These are phyloP conservation scores for Neofusicoccum cordaticola DNA, from an alignment of 2,329 filamentous ascomycete genomes.

Conservation along the genomic window DNA sequence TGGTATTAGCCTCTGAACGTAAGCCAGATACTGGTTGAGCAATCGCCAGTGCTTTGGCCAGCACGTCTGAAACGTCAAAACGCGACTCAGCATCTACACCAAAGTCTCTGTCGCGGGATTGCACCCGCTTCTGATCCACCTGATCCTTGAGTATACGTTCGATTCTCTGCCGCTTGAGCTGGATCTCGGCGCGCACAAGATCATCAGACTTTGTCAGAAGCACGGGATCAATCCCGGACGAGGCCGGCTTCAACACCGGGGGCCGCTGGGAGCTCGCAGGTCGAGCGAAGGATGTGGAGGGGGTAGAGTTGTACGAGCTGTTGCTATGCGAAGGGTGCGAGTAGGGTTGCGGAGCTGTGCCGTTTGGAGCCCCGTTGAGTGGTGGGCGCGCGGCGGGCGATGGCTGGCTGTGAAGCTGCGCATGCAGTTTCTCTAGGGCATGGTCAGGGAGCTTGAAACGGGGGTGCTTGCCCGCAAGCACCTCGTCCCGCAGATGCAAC, in stretches of 20 bases:
- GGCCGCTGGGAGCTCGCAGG: conserved; percentile 8
- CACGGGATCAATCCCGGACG: conserved; percentile 74
- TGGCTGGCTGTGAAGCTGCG: conserved; percentile 8
- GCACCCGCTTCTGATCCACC: conserved; percentile 61
- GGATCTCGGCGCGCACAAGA: conserved; percentile 76
- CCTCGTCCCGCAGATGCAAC: conserved; percentile 72
- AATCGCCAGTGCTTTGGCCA: conserved; percentile 63
- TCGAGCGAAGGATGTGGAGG: conserved; percentile 12
- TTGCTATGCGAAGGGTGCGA: conserved; percentile 7
- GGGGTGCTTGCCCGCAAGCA: conserved; percentile 73
- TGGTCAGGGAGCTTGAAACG: conserved; percentile 57
- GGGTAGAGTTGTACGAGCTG: conserved; percentile 23
- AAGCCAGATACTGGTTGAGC: conserved; percentile 67
- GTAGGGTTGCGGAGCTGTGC: background rate
- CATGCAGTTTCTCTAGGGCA: conserved; percentile 45
- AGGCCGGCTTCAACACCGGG: conserved; percentile 41
- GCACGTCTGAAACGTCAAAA: conserved; percentile 43
- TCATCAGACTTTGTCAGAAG: conserved; percentile 83
- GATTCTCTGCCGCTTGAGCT: conserved; percentile 75
- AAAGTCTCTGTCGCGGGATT: conserved; percentile 47
- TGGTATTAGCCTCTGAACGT: conserved; percentile 52
- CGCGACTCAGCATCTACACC: conserved; percentile 46
- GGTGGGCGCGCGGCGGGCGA: conserved; percentile 24
- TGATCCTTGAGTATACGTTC: conserved; percentile 77
- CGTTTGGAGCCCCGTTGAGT: conserved; percentile 13